These are phyloP conservation scores for Allium cepa DNA, from an alignment of 106 monocot genomes.

Conservation along the genomic window DNA sequence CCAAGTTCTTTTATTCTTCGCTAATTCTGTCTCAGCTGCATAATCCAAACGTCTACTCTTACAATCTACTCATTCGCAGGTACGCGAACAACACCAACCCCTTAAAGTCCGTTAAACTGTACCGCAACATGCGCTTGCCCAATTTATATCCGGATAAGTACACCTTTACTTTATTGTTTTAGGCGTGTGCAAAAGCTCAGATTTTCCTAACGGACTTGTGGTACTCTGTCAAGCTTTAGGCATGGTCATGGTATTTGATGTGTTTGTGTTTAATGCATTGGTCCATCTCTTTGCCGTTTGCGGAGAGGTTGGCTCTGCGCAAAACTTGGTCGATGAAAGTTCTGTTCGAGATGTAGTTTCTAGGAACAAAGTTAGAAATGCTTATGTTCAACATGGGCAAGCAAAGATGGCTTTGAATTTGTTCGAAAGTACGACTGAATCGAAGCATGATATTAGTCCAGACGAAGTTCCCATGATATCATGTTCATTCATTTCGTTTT, in stretches of 20 bases:
- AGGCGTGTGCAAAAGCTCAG: constrained; percentile 25
- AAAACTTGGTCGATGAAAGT: constrained; percentile 45
- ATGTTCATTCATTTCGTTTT: no score
- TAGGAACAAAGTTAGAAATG: constrained; percentile 62
- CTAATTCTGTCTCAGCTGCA: constrained; percentile 12
- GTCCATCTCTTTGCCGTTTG: constrained; percentile 30
- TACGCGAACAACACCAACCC: constrained; percentile 22
- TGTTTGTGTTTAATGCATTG: constrained; percentile 31
- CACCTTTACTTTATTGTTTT: constrained; percentile 40
- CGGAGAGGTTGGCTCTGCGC: constrained; percentile 23
- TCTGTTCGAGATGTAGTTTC: constrained; percentile 38
- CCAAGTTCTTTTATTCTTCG: constrained; percentile 17
- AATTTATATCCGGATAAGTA: constrained; percentile 29
- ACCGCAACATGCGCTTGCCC: constrained; percentile 19
- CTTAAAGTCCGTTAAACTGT: constrained; percentile 21
- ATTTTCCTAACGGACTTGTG: constrained; percentile 6
- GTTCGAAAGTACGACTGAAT: constrained; percentile 22
- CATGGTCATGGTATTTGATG: constrained; percentile 17
- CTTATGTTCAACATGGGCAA: constrained; percentile 22
- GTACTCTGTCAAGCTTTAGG: constrained; percentile 27
- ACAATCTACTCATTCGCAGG: constrained; percentile 41
- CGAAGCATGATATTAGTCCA: constrained; percentile 4
- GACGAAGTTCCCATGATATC: constrained; percentile 41
- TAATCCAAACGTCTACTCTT: constrained; percentile 43
- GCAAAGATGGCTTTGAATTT: constrained; percentile 29